Evolutionary conservation across 441 rosid genomes (phyloP), one percentile per base, ranked within the genome.

Genomic region (Hura crepitans): DNA sequence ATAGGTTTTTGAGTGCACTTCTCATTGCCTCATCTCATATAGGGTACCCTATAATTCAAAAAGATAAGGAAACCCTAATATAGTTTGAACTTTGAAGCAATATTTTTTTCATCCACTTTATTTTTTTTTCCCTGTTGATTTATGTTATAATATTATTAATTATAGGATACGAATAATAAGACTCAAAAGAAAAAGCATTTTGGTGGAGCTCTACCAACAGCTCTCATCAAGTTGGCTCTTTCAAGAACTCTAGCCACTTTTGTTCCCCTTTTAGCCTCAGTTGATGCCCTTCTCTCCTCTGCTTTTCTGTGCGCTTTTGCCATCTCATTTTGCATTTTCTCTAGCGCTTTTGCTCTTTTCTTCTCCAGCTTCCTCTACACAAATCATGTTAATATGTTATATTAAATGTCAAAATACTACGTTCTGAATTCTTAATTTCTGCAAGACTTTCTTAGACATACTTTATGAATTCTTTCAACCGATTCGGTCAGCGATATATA

Each of bases 351-450:
- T 4, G 84, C 96, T 60, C 93, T 85, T 66, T 87, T 94, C 84
- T 94, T 97, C 72, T 94, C 98, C 46, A 94, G 75, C 71, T 90
- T 94, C 86, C 98, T 94, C 98, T 94, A 63, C 80, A 73, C 58
- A 65, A n/a, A n/a, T n/a, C n/a, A n/a, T n/a, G n/a, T n/a, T n/a
- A n/a, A n/a, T n/a, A n/a, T n/a, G n/a, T n/a, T n/a, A n/a, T n/a
- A n/a, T n/a, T n/a, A n/a, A n/a, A n/a, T n/a, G n/a, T n/a, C n/a
- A n/a, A n/a, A n/a, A n/a, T n/a, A n/a, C n/a, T n/a, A n/a, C n/a
- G n/a, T n/a, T n/a, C n/a, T n/a, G n/a, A n/a, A n/a, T n/a, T n/a
- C n/a, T n/a, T n/a, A n/a, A n/a, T n/a, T n/a, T n/a, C n/a, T n/a
- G n/a, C n/a, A n/a, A n/a, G n/a, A n/a, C n/a, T n/a, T n/a, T n/a